phyloP scores from a whole-genome alignment of 2,329 filamentous ascomycete species.

The Aspergillus proliferans region DNA sequence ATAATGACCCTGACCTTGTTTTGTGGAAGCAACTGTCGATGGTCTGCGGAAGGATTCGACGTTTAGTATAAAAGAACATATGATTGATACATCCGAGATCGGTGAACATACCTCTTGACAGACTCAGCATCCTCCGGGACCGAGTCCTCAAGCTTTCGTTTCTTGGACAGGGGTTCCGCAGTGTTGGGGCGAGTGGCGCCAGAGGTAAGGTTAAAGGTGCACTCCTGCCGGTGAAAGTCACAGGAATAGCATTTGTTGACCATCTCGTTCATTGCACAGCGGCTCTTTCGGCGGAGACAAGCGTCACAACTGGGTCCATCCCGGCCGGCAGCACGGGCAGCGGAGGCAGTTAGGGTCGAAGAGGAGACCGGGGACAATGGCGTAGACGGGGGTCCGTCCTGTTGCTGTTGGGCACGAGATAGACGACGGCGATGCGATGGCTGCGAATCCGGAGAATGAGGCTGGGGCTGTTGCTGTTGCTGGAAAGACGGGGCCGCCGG shows the following conservation, averaged over 20 bases:
- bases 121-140: constrained; percentile 21
- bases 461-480: constrained; percentile 10
- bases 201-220: constrained; percentile 32
- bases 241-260: constrained; percentile 41
- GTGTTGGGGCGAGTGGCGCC: constrained; percentile 10
- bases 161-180: constrained; percentile 26
- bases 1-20: background rate
- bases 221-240: constrained; percentile 40
- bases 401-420: background rate
- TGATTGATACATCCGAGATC: background rate
- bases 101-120: constrained; percentile 30
- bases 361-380: constrained; percentile 12
- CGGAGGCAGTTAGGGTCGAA: constrained; percentile 12
- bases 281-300: constrained; percentile 37
- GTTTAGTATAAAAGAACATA: no score
- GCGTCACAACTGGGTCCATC: constrained; percentile 38
- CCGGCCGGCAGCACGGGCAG: constrained; percentile 24
- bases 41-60: constrained; percentile 12
- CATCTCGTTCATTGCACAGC: constrained; percentile 39
- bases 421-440: constrained; percentile 9
- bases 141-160: constrained; percentile 35
- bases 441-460: constrained; percentile 13
- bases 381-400: constrained; percentile 12
- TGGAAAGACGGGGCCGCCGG: constrained; percentile 16
- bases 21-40: constrained; percentile 14